A percentile compares a stretch with the other conserved stretches of the same genome.
These are phyloP conservation scores for Perilla frutescens DNA, from an alignment of 257 asterid genomes.

Conservation along the genomic window DNA sequence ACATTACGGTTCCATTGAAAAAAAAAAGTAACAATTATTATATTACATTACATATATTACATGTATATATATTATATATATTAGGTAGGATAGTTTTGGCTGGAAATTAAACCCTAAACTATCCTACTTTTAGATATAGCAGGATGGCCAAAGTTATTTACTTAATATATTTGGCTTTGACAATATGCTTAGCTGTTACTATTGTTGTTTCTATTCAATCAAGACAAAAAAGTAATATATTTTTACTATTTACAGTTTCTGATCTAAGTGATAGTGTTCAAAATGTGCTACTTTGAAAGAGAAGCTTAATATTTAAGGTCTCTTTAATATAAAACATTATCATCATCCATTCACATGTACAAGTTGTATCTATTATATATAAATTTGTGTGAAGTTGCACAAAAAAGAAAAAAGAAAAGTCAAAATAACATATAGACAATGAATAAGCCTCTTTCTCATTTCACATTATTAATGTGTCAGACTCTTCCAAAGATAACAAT, in stretches of 20 bases:
- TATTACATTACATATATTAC: too few relatives aligned
- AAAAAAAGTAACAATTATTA: too few relatives aligned
- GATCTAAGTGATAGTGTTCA: conserved; percentile 2
- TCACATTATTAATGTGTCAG: conserved; percentile 83
- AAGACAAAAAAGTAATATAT: not conserved
- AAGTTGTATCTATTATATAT: too few relatives aligned
- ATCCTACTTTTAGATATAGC: too few relatives aligned
- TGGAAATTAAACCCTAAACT: too few relatives aligned
- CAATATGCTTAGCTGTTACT: conserved; percentile 33
- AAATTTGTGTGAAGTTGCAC: too few relatives aligned
- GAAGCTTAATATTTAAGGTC: not conserved
- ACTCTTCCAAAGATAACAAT: conserved; percentile 82
- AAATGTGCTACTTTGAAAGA: conserved; percentile 19
- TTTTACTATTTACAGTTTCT: conserved; percentile 16
- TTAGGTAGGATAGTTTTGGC: too few relatives aligned
- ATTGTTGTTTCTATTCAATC: conserved; percentile 27
- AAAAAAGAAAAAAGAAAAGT: not conserved
- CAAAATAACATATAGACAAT: conserved; percentile 11
- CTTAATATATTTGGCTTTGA: conserved; percentile 18
- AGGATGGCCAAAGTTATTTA: conserved; percentile 18
- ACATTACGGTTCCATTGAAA: too few relatives aligned
- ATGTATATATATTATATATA: too few relatives aligned
- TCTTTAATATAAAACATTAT: too few relatives aligned
- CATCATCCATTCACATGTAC: too few relatives aligned
- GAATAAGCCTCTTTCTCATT: conserved; percentile 75